Percentiles rank a stretch among this genome's conserved stretches.
Conservation (phyloP, 164 flowering plant species). For the Nelumbo lutea region DNA sequence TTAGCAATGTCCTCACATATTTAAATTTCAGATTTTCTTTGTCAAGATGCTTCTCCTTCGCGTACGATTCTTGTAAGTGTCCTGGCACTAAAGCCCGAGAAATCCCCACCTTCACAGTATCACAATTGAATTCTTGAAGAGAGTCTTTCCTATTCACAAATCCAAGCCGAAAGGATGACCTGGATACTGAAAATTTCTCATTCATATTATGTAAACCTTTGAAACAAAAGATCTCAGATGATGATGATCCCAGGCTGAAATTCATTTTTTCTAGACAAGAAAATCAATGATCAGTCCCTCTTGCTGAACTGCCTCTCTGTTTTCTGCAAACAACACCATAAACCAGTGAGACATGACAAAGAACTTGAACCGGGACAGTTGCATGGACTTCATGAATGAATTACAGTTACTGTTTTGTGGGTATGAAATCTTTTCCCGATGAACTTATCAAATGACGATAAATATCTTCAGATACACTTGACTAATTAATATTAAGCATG, state of each 20-base stretch:
- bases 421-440: no score
- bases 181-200: slow-evolving; percentile 14
- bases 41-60: slow-evolving; percentile 27
- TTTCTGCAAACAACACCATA: slow-evolving; percentile 20
- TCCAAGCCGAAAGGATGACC: slow-evolving; percentile 14
- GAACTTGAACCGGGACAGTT: background rate
- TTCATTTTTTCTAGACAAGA: slow-evolving; percentile 25
- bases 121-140: slow-evolving; percentile 10
- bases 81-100: slow-evolving; percentile 48
- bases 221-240: slow-evolving; percentile 27
- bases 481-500: no score
- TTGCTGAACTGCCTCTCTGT: slow-evolving; percentile 8
- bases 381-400: no score
- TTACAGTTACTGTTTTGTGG: no score
- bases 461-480: no score
- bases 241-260: slow-evolving; percentile 23
- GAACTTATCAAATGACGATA: no score
- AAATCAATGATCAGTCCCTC: slow-evolving; percentile 1
- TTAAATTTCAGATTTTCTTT: slow-evolving; percentile 34
- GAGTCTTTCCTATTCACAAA: slow-evolving; percentile 14
- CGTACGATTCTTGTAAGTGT: slow-evolving; percentile 38
- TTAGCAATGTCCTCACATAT: slow-evolving; percentile 80
- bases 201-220: slow-evolving; percentile 19
- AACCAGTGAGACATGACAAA: slow-evolving; percentile 7
- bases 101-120: slow-evolving; percentile 21